Base-by-base conservation (phyloP, 1,139 yeast genomes). In the Pneumocystis murina region DNA sequence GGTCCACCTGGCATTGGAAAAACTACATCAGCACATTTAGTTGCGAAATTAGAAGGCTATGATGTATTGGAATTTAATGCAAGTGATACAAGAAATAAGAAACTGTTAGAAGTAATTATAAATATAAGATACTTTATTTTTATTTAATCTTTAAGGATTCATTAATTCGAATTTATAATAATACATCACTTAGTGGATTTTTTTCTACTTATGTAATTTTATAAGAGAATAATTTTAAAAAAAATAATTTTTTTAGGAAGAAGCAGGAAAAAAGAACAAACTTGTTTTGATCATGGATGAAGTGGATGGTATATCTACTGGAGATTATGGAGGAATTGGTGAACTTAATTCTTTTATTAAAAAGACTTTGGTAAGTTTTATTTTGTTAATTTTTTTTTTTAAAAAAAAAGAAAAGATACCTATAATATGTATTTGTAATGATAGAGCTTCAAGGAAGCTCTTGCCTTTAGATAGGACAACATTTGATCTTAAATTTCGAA, bases 261-360 rank as follows among this genome's bases (percentile, higher is more conserved):
- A 41, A 41, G 17, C 28, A 17, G 30, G 20, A 41, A 41, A 41
- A n/a, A 41, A 17, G 20, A 41, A 20, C 66, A 83, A 82, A 64
- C 84, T 91, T 69, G 90, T 91, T 63, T 80, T 92, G 62, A 86
- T 94, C 68, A 90, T 94, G 97, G 99, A 94, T 75, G 99, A 94
- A 76, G 98, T 94, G 40, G 99, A 94, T 74, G 99, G 99, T 69
- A 92, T 94, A 98, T 88, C 96, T 59, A 90, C 95, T 71, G 99
- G 99, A 68, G 99, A 94, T 74, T 85, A 94, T 70, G 99, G 98
- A 67, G 99, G 99, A 68, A 96, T 94, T 28, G 97, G 97, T 35
- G 95, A 92, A 65, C 80, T 94, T 75, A 91, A 97, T 0, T 84
- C 86, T 59, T 86, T 89, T 70, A 92, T 97, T 73, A 80, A 86